Evolutionary conservation across 2,329 filamentous ascomycete species (phyloP), one percentile per base, ranked within the genome.

Genomic region (Cadophora sp.): DNA sequence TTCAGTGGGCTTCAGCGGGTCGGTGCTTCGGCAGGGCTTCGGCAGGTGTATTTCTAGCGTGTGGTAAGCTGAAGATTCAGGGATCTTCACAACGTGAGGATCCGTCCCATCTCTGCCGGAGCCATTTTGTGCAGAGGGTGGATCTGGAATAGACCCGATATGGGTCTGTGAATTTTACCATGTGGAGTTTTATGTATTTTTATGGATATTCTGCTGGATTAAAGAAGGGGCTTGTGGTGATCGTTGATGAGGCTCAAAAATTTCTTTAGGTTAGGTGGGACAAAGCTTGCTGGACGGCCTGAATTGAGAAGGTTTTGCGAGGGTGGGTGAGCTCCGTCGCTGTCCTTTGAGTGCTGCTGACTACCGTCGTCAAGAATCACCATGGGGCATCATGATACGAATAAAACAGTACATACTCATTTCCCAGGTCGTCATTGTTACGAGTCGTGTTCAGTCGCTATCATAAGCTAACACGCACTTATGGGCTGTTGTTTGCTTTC

Each of bases 141-240:
- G 33, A 43, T 33, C 55, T 58, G 36, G 53, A 58, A 58, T 58
- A 41, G 36, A 58, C 36, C 55, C 55, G 36, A 41, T 58, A 43
- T 43, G 33, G 36, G 16, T 22, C 36, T 58, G 33, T 58, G 33
- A 58, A 41, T 27, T 22, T 9, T 20, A 58, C 27, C 13, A 30
- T 3, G 27, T 30, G 27, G 27, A 30, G 4, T 30, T 30, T 33
- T 24, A 8, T 58, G 36, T 36, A 24, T 41, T 7, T 43, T 43
- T 41, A 41, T 39, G 55, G 55, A 58, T 43, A n/a, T n/a, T n/a
- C n/a, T n/a, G n/a, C n/a, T n/a, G n/a, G 1, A 41, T 24, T 27
- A 30, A 33, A 14, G 13, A 18, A n/a, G 22, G 11, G 8, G 13
- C 9, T 47, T 16, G 39, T 45, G 39, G 39, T 18, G 33, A 58